phyloP scores from a whole-genome alignment of 1,284 basidiomycete genomes.

The Tilletia indica region DNA sequence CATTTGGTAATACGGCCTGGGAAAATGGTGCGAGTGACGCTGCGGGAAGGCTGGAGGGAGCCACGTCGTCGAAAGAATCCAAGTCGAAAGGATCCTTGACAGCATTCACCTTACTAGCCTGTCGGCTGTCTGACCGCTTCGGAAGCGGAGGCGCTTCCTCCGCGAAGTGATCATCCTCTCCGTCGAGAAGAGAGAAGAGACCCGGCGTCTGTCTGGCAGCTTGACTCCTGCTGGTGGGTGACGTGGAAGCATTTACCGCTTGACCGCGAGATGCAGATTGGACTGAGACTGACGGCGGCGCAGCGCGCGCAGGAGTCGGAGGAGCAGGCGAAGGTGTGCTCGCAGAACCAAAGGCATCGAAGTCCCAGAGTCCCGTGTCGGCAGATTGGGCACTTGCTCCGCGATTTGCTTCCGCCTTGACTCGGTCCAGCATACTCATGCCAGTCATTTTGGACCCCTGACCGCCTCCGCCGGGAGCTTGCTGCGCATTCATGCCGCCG shows the following conservation, averaged over 20 bases:
- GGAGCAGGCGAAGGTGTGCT: not conserved
- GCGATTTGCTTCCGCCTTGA: not conserved
- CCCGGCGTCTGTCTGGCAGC: not conserved
- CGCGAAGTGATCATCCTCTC: not conserved
- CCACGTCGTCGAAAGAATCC: constrained; percentile 31
- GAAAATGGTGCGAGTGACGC: too few relatives aligned
- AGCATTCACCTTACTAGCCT: not conserved
- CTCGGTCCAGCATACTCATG: constrained; percentile 10
- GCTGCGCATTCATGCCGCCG: not conserved
- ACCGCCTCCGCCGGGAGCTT: not conserved
- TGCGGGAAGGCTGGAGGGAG: constrained; percentile 20
- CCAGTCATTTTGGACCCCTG: not conserved
- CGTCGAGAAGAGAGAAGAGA: constrained; percentile 13
- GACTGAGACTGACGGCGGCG: not conserved
- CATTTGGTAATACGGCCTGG: constrained; percentile 2
- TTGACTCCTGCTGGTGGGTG: not conserved
- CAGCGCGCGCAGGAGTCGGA: not conserved
- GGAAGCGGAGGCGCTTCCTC: not conserved
- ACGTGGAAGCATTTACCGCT: not conserved
- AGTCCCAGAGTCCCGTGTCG: constrained; percentile 11
- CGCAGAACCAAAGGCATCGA: not conserved
- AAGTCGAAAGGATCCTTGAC: constrained; percentile 44
- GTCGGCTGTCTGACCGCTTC: not conserved
- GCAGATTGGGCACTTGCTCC: not conserved
- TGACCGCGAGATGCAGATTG: not conserved